Evolutionary conservation across 2,329 filamentous ascomycete genomes (phyloP), one percentile per base, ranked within the genome.

Genomic region (Piedraia hortae): DNA sequence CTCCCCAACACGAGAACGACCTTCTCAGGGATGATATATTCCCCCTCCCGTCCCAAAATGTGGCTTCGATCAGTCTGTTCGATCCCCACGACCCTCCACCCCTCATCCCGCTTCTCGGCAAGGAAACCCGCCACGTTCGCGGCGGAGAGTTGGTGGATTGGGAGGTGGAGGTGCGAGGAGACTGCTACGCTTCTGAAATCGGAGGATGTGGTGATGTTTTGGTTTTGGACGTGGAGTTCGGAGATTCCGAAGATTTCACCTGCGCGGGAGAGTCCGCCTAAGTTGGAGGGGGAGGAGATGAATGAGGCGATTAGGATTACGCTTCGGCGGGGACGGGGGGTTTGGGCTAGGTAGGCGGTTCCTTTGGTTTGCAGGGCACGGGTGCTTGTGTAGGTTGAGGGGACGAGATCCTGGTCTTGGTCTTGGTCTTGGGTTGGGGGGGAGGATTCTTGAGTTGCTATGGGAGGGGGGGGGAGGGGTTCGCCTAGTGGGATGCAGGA

Each of bases 51-150:
- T 0, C 53, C 53, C 2, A 58, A 32, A 14, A 57, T 33, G 0
- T 49, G 38, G 22, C 47, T 52, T 1, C 47, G 41, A 33, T 58
- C 53, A 10, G 55, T 59, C 38, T 59, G 55, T 35, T 59, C 55
- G 5, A 59, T 49, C 0, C 53, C 54, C 3, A 59, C 48, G n/a
- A 56, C 42, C n/a, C 39, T 42, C 24, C 48, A 59, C 0, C 54
- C 54, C 21, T 50, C 43, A 26, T 50, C 49, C 29, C 51, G 51
- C 34, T 46, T 45, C 9, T 33, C 30, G 1, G 39, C 32, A 4
- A 59, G 30, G 19, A 47, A 56, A 1, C 31, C 32, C 7, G 33
- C 28, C 2, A 45, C 26, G 1, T 32, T 33, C 2, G 32, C 18
- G 1, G 31, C 28, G 1, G 32, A 24, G 3, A 43, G 26, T 1